Evolutionary conservation across 75 land plant genomes (phyloP).

Genomic region (Larix kaempferi): DNA sequence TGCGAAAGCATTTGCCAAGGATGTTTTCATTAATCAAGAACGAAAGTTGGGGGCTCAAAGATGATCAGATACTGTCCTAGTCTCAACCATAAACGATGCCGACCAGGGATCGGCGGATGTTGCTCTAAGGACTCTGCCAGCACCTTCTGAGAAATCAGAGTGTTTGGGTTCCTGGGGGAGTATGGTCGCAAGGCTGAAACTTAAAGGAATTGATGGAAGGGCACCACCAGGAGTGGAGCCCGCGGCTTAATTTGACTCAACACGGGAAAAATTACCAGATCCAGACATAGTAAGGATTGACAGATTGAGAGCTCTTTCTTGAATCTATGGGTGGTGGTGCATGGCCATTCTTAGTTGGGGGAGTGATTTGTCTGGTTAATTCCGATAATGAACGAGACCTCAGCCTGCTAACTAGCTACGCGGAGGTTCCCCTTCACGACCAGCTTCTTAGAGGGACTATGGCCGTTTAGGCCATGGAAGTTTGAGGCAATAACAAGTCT

Average conservation of each 20-base stretch:
- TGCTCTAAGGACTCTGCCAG: neutral
- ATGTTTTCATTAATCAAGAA: too few relatives aligned
- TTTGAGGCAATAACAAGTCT: slow-evolving; percentile 80
- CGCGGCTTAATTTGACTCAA: slow-evolving; percentile 58
- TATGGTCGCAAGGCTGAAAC: slow-evolving; percentile 65
- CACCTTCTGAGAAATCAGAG: slow-evolving; percentile 10
- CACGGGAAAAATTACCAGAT: slow-evolving; percentile 50
- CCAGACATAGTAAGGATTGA: slow-evolving; percentile 58
- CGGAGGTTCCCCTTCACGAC: slow-evolving; percentile 19
- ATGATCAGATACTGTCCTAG: too few relatives aligned
- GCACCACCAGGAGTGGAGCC: slow-evolving; percentile 62
- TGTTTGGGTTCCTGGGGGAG: slow-evolving; percentile 5
- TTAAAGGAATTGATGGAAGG: slow-evolving; percentile 61
- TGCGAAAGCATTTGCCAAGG: too few relatives aligned
- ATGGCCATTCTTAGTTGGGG: slow-evolving; percentile 63
- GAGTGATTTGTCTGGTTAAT: slow-evolving; percentile 95
- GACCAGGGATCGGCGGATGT: slow-evolving; percentile 20
- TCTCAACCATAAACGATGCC: slow-evolving; percentile 8
- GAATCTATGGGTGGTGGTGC: slow-evolving; percentile 67
- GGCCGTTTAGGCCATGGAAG: slow-evolving; percentile 60
- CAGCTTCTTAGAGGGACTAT: slow-evolving; percentile 67
- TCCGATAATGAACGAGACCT: slow-evolving; percentile 95
- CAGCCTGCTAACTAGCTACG: slow-evolving; percentile 86
- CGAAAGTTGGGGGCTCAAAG: too few relatives aligned
- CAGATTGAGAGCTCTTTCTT: slow-evolving; percentile 55